These are phyloP conservation scores for Tulasnella calospora DNA, from an alignment of 768 basidiomycete species.

Conservation along the genomic window DNA sequence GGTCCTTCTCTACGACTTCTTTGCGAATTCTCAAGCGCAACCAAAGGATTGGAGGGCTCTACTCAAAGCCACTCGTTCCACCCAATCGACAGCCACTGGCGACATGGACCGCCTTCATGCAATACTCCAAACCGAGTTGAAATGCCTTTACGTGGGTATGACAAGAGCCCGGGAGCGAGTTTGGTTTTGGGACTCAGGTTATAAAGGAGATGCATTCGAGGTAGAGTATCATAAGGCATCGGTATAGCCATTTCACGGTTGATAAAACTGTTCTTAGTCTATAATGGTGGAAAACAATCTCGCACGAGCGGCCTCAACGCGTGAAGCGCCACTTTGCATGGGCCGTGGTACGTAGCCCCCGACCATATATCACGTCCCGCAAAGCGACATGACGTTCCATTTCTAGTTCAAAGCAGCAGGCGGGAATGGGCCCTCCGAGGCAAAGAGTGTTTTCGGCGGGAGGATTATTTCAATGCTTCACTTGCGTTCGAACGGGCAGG, in stretches of 20 bases:
- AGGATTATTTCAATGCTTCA: background rate
- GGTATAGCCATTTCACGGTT: background rate
- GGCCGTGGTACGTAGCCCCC: background rate
- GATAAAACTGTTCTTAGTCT: background rate
- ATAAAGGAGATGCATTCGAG: constrained; percentile 12
- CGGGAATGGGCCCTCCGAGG: constrained; percentile 8
- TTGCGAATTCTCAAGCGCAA: constrained; percentile 54
- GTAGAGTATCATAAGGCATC: background rate
- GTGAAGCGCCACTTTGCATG: background rate
- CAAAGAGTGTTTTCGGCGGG: background rate
- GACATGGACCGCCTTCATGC: constrained; percentile 8
- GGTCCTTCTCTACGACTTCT: constrained; percentile 62
- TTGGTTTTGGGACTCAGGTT: constrained; percentile 26
- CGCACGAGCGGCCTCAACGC: background rate
- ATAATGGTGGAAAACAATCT: background rate
- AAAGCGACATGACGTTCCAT: background rate
- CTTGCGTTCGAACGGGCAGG: background rate
- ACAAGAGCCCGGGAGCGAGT: constrained; percentile 25
- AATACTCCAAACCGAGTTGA: constrained; percentile 26
- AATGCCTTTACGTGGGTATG: constrained; percentile 26
- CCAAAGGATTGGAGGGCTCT: constrained; percentile 57
- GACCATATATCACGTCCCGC: background rate
- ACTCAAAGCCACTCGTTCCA: constrained; percentile 31
- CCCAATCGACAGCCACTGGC: background rate
- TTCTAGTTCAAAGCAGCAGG: constrained; percentile 1